Conservation (phyloP, 169 alveolate genomes). For the Besnoitia besnoiti region DNA sequence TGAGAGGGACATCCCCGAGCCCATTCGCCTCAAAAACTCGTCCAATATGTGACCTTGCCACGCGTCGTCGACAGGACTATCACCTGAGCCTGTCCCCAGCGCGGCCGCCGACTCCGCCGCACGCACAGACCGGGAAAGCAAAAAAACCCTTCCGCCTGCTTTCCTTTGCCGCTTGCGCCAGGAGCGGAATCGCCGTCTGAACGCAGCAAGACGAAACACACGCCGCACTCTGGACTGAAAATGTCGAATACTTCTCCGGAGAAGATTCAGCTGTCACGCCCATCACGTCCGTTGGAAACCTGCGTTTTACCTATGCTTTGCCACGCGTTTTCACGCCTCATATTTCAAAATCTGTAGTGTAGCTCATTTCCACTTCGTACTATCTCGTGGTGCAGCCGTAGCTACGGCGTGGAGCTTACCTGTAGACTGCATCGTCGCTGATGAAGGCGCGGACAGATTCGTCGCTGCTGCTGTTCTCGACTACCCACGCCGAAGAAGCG, state of each 20-base stretch:
- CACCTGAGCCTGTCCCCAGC: background rate
- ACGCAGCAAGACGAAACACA: background rate
- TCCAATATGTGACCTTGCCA: slow-evolving; percentile 28
- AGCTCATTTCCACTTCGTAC: too few relatives aligned
- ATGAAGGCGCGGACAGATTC: slow-evolving; percentile 32
- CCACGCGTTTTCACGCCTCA: background rate
- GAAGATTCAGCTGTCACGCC: too few relatives aligned
- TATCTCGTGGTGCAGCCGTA: too few relatives aligned
- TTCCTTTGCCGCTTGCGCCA: slow-evolving; percentile 25
- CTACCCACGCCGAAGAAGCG: background rate
- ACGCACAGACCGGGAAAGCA: background rate
- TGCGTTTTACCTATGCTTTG: too few relatives aligned
- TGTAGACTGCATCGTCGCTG: slow-evolving; percentile 11
- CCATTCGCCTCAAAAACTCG: slow-evolving; percentile 1
- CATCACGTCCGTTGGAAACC: too few relatives aligned
- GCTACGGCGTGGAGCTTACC: too few relatives aligned
- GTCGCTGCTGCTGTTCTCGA: slow-evolving; percentile 38
- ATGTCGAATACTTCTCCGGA: too few relatives aligned
- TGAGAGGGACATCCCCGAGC: background rate
- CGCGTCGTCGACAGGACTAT: background rate
- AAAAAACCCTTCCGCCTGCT: background rate
- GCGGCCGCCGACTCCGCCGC: background rate
- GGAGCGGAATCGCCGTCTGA: slow-evolving; percentile 11
- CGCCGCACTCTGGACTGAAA: background rate
- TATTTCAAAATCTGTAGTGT: too few relatives aligned